Base-by-base conservation (phyloP, 495 filamentous ascomycete species). In the Aspergillus ostianus region DNA sequence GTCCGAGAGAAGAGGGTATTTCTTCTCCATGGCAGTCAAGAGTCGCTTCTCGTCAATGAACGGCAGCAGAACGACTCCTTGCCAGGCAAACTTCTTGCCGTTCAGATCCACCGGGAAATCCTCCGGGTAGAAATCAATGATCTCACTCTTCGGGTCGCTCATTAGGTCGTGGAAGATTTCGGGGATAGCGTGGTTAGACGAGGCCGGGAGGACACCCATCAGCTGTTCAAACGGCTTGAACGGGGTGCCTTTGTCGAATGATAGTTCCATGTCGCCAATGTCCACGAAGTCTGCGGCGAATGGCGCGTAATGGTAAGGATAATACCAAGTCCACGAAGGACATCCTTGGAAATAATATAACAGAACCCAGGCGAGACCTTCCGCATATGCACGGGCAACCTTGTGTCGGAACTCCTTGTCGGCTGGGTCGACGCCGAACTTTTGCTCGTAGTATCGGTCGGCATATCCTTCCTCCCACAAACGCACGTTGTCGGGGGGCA, bases 241-340 rank as follows among this genome's bases (percentile, higher is more conserved):
- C 2, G 91, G 88, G 20, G 77, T 86, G 13, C 94, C 95, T 70
- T 93, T 92, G 53, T 92, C 84, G 63, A 99, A 99, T 19, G 80
- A 77, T 63, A 96, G 82, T 41, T 86, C 81, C 76, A 96, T 86
- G 54, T 93, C 85, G 50, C 73, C 84, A 32, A 99, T 80, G 53
- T 94, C 89, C 53, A 87, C 86, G 70, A 99, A 99, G 73, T 99
- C 94, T 48, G 92, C 89, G 1, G 95, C 94, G 74, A 97, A 98
- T 12, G 94, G 94, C 5, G 94, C 95, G 67, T 99, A 99, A 70
- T 99, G 94, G 68, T 98, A 93, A 1, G 94, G 94, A 67, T 96
- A 99, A 69, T 92, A 99, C 94, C 94, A 99, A 53, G 88, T 93
- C 94, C 95, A 98, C 2, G 91, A 96, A 12, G 95, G 91, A 66